Evolutionary conservation across 371 early-diverging fungal genomes (phyloP), one percentile per base, ranked within the genome.

Genomic region (Homolaphlyctis polyrhiza): DNA sequence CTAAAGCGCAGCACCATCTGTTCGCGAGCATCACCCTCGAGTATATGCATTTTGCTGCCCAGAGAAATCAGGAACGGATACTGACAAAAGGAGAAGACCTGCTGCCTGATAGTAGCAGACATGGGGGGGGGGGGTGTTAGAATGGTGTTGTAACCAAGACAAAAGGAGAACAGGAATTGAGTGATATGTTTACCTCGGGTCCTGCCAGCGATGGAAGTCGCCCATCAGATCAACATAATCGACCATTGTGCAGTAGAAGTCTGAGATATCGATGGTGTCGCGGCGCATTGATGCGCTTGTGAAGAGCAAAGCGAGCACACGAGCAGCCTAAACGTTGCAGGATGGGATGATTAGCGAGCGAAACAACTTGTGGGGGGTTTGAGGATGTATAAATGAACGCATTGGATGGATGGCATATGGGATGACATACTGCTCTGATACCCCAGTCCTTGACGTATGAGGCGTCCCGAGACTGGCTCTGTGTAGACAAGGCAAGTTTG

Each of bases 181-280:
- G n/a, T n/a, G n/a, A n/a, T n/a, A n/a, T n/a, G n/a, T n/a, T n/a
- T n/a, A n/a, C n/a, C n/a, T n/a, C 39, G 39, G 73, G 14, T 86
- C 83, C 73, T 93, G 92, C 94, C 94, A 95, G 34, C 86, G 85
- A 55, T 84, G 78, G 69, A 86, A 96, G 71, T 96, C 96, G 2
- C 79, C 79, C 58, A 90, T 73, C 14, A 94, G 72, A 52, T 94
- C 86, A 35, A 95, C 81, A 50, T 85, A 85, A n/a, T 86, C 74
- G 0, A 91, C 88, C 69, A 88, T 81, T 48, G 90, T 87, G 71
- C 91, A 94, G 71, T 94, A 94, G 63, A 94, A 95, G 25, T 83
- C 85, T 8, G 84, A 87, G 11, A 90, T 71, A 11, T 83, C 80
- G 2, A 94, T 49, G 50, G 43, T 67, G 29, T 87, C 86, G 29